A percentile compares a stretch with the other conserved stretches of the same genome.
Evolutionary conservation across 225 moss, liverwort and hornwort species (phyloP).

Genomic region (Anthoceros angustus): DNA sequence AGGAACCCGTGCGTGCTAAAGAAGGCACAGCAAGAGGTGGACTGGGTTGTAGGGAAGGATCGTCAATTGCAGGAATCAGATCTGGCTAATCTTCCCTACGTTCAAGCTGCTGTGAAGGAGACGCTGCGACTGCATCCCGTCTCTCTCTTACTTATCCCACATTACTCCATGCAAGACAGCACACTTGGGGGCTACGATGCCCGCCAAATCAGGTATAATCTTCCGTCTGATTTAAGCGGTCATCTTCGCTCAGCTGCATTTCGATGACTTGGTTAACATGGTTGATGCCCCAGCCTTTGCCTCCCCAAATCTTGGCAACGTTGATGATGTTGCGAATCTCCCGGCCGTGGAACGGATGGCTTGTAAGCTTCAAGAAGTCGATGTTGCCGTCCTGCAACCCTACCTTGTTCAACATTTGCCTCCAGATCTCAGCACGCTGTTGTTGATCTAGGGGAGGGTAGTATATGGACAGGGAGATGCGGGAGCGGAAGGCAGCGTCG

Average conservation of each 20-base stretch:
- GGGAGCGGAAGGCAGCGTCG: conserved; percentile 25
- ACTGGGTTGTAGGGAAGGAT: too few relatives aligned
- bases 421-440: conserved; percentile 16
- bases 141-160: neutral
- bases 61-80: neutral
- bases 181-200: neutral
- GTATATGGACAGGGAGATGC: conserved; percentile 15
- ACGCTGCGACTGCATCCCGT: neutral
- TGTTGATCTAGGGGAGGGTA: conserved; percentile 6
- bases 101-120: neutral
- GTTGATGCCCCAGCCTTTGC: neutral
- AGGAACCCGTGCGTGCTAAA: too few relatives aligned
- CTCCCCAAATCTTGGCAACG: conserved; percentile 7
- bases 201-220: neutral
- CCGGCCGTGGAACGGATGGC: conserved; percentile 10
- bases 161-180: neutral
- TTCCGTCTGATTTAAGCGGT: neutral
- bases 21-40: too few relatives aligned
- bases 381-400: neutral
- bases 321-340: conserved; percentile 26
- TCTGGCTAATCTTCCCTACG: neutral
- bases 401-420: conserved; percentile 1
- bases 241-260: neutral
- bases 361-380: neutral
- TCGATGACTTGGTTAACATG: neutral